Evolutionary conservation across 2,329 filamentous ascomycete species (phyloP), one percentile per base, ranked within the genome.

Genomic region (Hansfordia pulvinata): DNA sequence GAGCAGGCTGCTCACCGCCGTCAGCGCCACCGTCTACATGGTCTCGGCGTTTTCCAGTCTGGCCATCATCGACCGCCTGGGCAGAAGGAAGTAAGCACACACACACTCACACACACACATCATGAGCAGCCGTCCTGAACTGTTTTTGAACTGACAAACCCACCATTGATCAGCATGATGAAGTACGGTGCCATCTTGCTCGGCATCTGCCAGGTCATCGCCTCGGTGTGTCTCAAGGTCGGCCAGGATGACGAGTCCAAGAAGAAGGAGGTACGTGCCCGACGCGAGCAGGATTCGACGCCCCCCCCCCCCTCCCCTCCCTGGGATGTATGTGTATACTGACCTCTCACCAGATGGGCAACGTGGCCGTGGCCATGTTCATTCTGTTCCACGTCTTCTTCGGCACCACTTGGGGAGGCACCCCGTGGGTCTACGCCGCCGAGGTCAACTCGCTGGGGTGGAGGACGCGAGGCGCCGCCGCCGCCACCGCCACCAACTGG

Each of bases 1-100:
- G 39, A 60, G 64, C 3, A 55, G 69, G 4, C 46, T 76, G 1
- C 51, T 76, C 11, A 60, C 69, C 2, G 69, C 64, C 3, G 60
- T 64, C 30, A 75, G 39, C 27, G 49, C 47, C 21, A 58, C 53
- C 1, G 35, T 56, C 5, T 58, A 59, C 25, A 38, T 57, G 0
- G 30, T 43, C 2, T 43, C 49, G 2, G 53, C 52, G 0, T 50
- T 55, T 17, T 40, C 43, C 8, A 53, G 52, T 28, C 33, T 58
- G 2, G 21, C 52, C n/a, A 37, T 57, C 6, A 53, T 58, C 31
- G 54, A 58, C 29, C 42, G 42, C 2, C 37, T 56, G n/a, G 54
- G 54, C 5, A 42, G 54, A 5, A 43, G 54, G 26, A 56, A 54
- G 52, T 50, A 35, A 19, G 32, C 37, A 15, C n/a, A 15, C 8